Evolutionary conservation across 1,284 basidiomycete genomes (phyloP).

Genomic region (Ustilago loliicola): DNA sequence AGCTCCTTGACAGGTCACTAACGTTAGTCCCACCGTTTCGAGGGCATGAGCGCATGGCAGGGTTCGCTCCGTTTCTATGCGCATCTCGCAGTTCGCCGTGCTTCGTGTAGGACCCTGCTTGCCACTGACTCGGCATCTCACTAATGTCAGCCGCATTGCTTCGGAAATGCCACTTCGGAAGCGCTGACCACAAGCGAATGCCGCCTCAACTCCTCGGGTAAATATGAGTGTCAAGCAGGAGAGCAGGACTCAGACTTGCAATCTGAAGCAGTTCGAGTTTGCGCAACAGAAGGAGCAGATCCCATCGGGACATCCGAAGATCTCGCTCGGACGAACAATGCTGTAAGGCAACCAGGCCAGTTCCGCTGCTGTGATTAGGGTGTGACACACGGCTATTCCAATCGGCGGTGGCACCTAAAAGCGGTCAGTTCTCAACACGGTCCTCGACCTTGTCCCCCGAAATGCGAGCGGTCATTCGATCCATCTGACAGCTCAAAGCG

Average conservation of each 20-base stretch:
- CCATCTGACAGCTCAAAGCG: neutral
- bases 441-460: neutral
- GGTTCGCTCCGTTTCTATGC: neutral
- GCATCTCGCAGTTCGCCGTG: constrained; percentile 3
- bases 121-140: neutral
- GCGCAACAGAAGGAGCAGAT: too few relatives aligned
- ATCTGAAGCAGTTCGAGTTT: neutral
- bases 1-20: constrained; percentile 21
- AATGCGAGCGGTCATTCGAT: neutral
- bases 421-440: neutral
- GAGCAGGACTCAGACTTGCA: neutral
- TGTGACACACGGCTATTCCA: constrained; percentile 4
- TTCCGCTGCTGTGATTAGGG: constrained; percentile 1
- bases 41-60: neutral
- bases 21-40: neutral
- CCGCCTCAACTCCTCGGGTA: neutral
- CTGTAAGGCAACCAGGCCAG: neutral
- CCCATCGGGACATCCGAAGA: neutral
- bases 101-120: neutral
- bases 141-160: neutral
- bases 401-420: constrained; percentile 6
- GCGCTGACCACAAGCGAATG: neutral
- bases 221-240: neutral
- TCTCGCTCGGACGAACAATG: neutral
- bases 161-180: neutral